These are phyloP conservation scores for Mallotus japonicus DNA, from an alignment of 441 rosid genomes.

Conservation along the genomic window DNA sequence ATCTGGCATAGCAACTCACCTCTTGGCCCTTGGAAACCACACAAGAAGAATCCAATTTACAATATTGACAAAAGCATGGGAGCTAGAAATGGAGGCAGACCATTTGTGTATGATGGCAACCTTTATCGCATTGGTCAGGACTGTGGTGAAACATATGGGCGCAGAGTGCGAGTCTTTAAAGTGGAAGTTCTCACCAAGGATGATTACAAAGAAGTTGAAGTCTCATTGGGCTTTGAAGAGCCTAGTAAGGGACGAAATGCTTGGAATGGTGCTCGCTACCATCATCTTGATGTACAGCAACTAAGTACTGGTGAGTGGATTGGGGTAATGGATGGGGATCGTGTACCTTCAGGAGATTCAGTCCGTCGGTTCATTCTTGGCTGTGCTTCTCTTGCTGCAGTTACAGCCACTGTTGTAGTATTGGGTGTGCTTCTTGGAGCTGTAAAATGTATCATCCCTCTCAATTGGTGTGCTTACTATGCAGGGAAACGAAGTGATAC, in stretches of 20 bases:
- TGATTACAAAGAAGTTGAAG: constrained; percentile 76
- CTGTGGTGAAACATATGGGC: constrained; percentile 83
- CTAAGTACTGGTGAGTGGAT: constrained; percentile 79
- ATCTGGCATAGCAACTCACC: constrained; percentile 87
- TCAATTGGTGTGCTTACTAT: constrained; percentile 72
- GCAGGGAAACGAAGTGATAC: constrained; percentile 58
- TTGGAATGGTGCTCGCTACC: constrained; percentile 86
- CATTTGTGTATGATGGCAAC: constrained; percentile 61
- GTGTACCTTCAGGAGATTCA: constrained; percentile 73
- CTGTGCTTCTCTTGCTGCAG: constrained; percentile 61
- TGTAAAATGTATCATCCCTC: constrained; percentile 77
- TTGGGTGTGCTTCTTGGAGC: constrained; percentile 67
- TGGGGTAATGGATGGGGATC: constrained; percentile 87
- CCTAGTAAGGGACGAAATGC: constrained; percentile 61
- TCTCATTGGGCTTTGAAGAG: constrained; percentile 47
- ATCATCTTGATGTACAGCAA: constrained; percentile 81
- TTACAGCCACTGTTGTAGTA: constrained; percentile 43
- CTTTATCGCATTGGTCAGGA: constrained; percentile 94
- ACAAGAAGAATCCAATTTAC: constrained; percentile 83
- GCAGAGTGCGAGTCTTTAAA: constrained; percentile 55
- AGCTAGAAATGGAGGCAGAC: constrained; percentile 95
- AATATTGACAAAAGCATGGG: constrained; percentile 56
- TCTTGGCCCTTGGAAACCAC: constrained; percentile 90
- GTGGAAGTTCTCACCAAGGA: constrained; percentile 60
- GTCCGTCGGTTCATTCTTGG: constrained; percentile 61